Conservation (phyloP, 305 asterid genomes). For the Fraxinus greggii region DNA sequence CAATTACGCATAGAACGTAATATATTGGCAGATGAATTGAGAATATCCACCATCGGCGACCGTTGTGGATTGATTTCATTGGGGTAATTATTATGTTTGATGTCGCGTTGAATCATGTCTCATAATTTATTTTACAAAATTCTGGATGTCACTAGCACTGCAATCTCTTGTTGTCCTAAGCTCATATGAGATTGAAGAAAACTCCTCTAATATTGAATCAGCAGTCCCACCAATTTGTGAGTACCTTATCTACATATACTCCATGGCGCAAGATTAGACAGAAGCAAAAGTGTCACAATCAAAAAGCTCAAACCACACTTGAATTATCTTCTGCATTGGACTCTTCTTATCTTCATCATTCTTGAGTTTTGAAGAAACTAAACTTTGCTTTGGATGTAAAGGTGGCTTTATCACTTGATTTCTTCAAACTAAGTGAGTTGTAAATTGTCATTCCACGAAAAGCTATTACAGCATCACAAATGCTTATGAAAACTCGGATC, state of each 20-base stretch:
- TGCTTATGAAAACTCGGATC: conserved; percentile 73
- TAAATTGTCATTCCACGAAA: conserved; percentile 75
- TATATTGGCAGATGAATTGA: too few species aligned
- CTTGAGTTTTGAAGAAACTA: conserved; percentile 39
- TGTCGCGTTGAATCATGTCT: too few species aligned
- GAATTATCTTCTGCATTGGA: conserved; percentile 27
- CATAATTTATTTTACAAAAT: background rate
- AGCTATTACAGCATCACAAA: conserved; percentile 65
- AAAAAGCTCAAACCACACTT: conserved; percentile 28
- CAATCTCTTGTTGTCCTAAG: background rate
- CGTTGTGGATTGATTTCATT: too few species aligned
- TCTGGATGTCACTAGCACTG: background rate
- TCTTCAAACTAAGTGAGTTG: conserved; percentile 54
- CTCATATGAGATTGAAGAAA: background rate
- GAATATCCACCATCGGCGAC: too few species aligned
- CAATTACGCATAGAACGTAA: too few species aligned
- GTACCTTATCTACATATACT: background rate
- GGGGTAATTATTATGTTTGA: too few species aligned
- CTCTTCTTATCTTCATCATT: conserved; percentile 32
- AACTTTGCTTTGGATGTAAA: conserved; percentile 53
- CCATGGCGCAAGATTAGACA: background rate
- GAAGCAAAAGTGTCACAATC: too few species aligned
- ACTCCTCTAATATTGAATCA: background rate
- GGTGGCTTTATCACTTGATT: conserved; percentile 35
- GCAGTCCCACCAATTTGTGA: background rate